Evolutionary conservation across 2,329 filamentous ascomycete species (phyloP).

Genomic region (Fusarium agapanthi): DNA sequence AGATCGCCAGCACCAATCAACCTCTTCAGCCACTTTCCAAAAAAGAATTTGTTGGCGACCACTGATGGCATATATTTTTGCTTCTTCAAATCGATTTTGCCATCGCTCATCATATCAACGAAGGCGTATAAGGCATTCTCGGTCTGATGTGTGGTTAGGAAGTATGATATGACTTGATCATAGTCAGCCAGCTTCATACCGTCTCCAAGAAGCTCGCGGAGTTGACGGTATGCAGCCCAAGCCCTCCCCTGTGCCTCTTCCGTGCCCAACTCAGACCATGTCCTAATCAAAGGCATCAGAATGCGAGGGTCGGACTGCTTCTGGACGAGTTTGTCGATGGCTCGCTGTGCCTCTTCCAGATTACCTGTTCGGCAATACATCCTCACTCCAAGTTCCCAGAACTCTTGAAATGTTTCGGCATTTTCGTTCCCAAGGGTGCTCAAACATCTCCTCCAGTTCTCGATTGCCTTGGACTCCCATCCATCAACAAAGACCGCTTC

Average conservation of each 20-base stretch:
- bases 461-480: conserved; percentile 66
- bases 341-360: conserved; percentile 65
- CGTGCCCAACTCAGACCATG: conserved; percentile 64
- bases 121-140: conserved; percentile 79
- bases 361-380: conserved; percentile 69
- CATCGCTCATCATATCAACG: conserved; percentile 86
- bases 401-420: conserved; percentile 59
- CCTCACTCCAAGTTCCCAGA: conserved; percentile 72
- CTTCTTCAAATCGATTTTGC: conserved; percentile 58
- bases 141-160: conserved; percentile 71
- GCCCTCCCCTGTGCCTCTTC: conserved; percentile 62
- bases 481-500: conserved; percentile 73
- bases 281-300: conserved; percentile 74
- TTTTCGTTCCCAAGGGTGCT: conserved; percentile 58
- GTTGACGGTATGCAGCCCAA: conserved; percentile 72
- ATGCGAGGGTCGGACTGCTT: conserved; percentile 62
- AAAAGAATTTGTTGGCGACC: conserved; percentile 79
- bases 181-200: conserved; percentile 78
- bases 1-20: conserved; percentile 77
- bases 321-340: conserved; percentile 63
- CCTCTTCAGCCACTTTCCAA: conserved; percentile 88
- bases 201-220: conserved; percentile 68
- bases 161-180: conserved; percentile 75
- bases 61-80: conserved; percentile 56
- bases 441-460: conserved; percentile 69